Percentiles rank a stretch among this genome's conserved stretches.
Evolutionary conservation across 805 yeast genomes (phyloP).

Genomic region (Metschnikowia kofuensis): DNA sequence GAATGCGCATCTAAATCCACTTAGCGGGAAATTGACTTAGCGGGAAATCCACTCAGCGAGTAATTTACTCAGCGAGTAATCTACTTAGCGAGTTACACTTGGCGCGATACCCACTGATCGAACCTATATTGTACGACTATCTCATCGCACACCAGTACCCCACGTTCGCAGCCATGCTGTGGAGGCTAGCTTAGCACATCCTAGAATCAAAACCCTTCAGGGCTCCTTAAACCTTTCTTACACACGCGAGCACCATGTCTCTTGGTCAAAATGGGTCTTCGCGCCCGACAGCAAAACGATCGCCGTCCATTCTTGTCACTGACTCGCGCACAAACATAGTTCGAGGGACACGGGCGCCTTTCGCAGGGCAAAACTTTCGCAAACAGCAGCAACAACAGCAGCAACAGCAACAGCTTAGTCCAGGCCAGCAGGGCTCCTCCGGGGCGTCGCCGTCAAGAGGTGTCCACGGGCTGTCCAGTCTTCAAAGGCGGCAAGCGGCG

Average conservation of each 20-base stretch:
- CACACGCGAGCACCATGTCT: no score
- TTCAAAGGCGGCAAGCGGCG: constrained; percentile 14
- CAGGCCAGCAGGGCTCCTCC: constrained; percentile 3
- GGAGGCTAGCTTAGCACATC: no score
- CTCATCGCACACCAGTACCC: no score
- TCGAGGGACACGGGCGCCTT: constrained; percentile 65
- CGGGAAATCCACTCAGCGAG: no score
- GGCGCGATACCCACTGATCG: no score
- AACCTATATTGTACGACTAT: no score
- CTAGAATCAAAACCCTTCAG: background rate
- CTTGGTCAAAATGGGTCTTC: constrained; percentile 11
- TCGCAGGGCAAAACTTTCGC: constrained; percentile 61
- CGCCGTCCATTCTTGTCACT: constrained; percentile 92
- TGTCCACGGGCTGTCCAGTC: constrained; percentile 13
- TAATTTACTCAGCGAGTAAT: no score
- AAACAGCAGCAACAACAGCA: constrained; percentile 35
- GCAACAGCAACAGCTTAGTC: constrained; percentile 34
- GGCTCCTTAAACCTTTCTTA: background rate
- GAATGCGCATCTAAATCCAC: no score
- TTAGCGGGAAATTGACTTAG: no score
- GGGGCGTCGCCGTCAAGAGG: constrained; percentile 8
- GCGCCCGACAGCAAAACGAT: constrained; percentile 72
- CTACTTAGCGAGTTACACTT: no score
- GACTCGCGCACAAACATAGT: constrained; percentile 65
- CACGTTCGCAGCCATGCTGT: no score